Evolutionary conservation across 2,329 filamentous ascomycete genomes (phyloP).

Genomic region (Diaporthe citrichinensis): DNA sequence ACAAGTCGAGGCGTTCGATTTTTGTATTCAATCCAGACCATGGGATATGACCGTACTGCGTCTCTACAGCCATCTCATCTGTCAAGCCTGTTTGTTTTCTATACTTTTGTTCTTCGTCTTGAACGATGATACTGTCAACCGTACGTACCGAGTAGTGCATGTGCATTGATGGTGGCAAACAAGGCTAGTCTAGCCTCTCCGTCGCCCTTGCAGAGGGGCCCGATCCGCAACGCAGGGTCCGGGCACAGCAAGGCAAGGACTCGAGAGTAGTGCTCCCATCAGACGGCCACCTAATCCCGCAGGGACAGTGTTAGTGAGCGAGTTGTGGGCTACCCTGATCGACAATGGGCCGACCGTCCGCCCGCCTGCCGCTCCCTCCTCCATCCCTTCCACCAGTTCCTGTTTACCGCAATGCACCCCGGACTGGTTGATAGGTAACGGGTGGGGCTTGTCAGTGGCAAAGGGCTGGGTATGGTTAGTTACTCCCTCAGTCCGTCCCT

Average conservation of each 20-base stretch:
- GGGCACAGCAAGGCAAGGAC: neutral
- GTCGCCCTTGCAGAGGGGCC: conserved; percentile 31
- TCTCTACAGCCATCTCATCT: neutral
- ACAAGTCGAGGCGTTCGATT: too few relatives aligned
- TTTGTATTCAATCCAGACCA: too few relatives aligned
- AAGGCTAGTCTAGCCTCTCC: neutral
- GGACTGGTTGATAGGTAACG: neutral
- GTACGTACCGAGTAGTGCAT: neutral
- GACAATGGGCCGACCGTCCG: neutral
- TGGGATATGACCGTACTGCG: too few relatives aligned
- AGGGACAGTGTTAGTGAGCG: neutral
- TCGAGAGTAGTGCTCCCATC: neutral
- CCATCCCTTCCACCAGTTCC: neutral
- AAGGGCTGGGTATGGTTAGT: neutral
- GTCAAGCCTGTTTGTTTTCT: neutral
- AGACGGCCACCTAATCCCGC: neutral
- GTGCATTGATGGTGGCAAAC: conserved; percentile 5
- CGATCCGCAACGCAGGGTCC: conserved; percentile 27
- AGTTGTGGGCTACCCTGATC: neutral
- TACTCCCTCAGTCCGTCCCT: neutral
- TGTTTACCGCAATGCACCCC: conserved; percentile 9
- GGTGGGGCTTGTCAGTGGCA: neutral
- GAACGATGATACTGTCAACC: neutral
- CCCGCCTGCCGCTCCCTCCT: neutral
- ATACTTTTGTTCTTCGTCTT: neutral